Evolutionary conservation across 2,329 filamentous ascomycete genomes (phyloP).

Genomic region (Hansfordia pulvinata): DNA sequence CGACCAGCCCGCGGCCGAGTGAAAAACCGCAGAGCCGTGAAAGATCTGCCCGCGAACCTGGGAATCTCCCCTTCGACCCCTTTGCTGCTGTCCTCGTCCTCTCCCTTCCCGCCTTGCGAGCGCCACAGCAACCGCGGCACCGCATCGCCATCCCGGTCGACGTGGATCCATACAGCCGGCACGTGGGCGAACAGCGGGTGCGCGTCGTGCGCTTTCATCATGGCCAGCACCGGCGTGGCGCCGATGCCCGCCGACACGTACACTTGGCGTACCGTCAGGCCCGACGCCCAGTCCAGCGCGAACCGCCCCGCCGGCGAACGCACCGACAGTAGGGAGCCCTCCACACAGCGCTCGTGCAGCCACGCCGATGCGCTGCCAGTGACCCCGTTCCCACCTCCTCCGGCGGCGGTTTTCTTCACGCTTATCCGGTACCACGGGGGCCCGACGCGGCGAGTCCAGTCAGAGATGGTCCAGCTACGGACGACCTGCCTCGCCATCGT

Average conservation of each 20-base stretch:
- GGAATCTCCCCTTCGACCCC: slow-evolving; percentile 6
- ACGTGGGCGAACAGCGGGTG: slow-evolving; percentile 6
- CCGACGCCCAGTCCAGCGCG: slow-evolving; percentile 7
- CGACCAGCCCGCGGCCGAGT: slow-evolving; percentile 5
- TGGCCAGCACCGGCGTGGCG: slow-evolving; percentile 11
- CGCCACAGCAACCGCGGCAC: too few species aligned
- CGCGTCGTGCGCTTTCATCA: slow-evolving; percentile 11
- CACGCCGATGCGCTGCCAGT: slow-evolving; percentile 7
- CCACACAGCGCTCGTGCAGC: slow-evolving; percentile 10
- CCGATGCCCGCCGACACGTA: slow-evolving; percentile 13
- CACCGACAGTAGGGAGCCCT: slow-evolving; percentile 5
- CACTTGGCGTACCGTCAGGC: slow-evolving; percentile 6
- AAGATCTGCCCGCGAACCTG: too few species aligned
- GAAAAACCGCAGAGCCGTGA: slow-evolving; percentile 8
- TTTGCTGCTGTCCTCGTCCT: too few species aligned
- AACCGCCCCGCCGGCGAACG: slow-evolving; percentile 11
- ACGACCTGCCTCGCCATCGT: too few species aligned
- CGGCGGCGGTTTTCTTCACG: slow-evolving; percentile 8
- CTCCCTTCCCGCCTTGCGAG: too few species aligned
- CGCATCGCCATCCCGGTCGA: slow-evolving; percentile 4
- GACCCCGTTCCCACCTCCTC: too few species aligned
- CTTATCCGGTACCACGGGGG: slow-evolving; percentile 10
- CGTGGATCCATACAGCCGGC: slow-evolving; percentile 11
- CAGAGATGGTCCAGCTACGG: slow-evolving; percentile 13
- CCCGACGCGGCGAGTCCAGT: slow-evolving; percentile 6